Base-by-base conservation (phyloP, 208 protist genomes). In the Leptomonas pyrrhocoris region DNA sequence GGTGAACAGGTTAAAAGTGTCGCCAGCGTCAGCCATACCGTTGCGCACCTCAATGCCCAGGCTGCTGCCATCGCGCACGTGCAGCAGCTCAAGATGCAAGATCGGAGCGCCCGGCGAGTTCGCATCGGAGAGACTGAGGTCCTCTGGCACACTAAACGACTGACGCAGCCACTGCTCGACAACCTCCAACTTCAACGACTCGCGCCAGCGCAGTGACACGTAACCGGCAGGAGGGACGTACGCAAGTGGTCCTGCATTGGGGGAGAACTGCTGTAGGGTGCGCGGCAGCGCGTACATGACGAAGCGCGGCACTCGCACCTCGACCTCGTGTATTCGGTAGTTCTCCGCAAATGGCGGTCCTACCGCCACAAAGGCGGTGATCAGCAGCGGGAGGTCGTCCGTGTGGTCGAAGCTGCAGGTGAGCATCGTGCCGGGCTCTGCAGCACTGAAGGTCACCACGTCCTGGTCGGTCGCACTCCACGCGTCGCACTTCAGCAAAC, bases 241-340 rank as follows among this genome's bases (percentile, higher is more conserved):
- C 18, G 59, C 2, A 27, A 68, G 13, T 28, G 48, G 54, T 27
- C 4, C 25, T 45, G 16, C 34, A 2, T 28, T 28, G 18, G 34
- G 8, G 18, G 43, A 28, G 7, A 43, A 8, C 21, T 69, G 68
- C 11, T 9, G 43, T 23, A 78, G 23, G n/a, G 56, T 60, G 34
- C 46, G 46, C 31, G 69, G 77, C 30, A 79, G 51, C 31, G 65
- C 66, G 79, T 88, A 97, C 85, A 97, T 95, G 40, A 86, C 65
- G 79, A 97, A 98, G 61, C 77, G 84, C 2, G 96, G 95, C 31
- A 98, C 71, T 8, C 46, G 50, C 48, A 96, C 43, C 12, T 46
- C 42, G 21, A 97, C 46, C 54, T 98, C 93, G 71, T 97, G 88
- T 8, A 98, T 70, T 31, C 97, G 94, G 53, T 77, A 96, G 48